Evolutionary conservation across 1,284 basidiomycete species (phyloP).

Genomic region (Puccinia triticina): DNA sequence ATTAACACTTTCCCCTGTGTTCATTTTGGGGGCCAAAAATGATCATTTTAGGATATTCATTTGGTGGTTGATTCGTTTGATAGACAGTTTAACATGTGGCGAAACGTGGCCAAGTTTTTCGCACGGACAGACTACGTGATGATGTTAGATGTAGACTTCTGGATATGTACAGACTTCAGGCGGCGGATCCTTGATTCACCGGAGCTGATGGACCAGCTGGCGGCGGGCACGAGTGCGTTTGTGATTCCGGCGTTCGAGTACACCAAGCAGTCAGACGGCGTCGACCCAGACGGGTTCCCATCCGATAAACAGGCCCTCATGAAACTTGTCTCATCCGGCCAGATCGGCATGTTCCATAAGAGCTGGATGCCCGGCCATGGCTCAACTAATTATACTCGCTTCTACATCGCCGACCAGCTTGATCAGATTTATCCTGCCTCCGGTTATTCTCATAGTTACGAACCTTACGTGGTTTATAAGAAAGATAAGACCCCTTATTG

Average conservation of each 20-base stretch:
- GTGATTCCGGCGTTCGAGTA: constrained; percentile 81
- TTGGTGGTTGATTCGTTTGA: constrained; percentile 79
- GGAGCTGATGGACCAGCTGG: constrained; percentile 62
- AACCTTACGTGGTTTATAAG: constrained; percentile 79
- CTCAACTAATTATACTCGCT: constrained; percentile 73
- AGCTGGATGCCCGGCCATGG: constrained; percentile 77
- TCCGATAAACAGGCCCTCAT: constrained; percentile 68
- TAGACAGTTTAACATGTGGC: constrained; percentile 81
- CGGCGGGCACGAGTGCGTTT: constrained; percentile 68
- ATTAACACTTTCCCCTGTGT: constrained; percentile 57
- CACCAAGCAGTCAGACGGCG: constrained; percentile 67
- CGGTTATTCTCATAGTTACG: constrained; percentile 76
- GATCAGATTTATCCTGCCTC: constrained; percentile 74
- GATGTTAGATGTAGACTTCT: constrained; percentile 86
- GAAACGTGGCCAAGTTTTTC: constrained; percentile 77
- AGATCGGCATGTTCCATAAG: constrained; percentile 74
- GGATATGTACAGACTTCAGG: constrained; percentile 76
- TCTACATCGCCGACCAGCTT: constrained; percentile 65
- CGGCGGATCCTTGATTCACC: constrained; percentile 63
- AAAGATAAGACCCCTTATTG: constrained; percentile 78
- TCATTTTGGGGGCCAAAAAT: constrained; percentile 55
- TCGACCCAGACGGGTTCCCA: constrained; percentile 68
- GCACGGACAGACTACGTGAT: constrained; percentile 78
- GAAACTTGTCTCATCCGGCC: constrained; percentile 65
- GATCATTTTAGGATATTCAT: constrained; percentile 74